Conservation (phyloP, 352 stramenopile genomes). For the Phytophthora litchii region DNA sequence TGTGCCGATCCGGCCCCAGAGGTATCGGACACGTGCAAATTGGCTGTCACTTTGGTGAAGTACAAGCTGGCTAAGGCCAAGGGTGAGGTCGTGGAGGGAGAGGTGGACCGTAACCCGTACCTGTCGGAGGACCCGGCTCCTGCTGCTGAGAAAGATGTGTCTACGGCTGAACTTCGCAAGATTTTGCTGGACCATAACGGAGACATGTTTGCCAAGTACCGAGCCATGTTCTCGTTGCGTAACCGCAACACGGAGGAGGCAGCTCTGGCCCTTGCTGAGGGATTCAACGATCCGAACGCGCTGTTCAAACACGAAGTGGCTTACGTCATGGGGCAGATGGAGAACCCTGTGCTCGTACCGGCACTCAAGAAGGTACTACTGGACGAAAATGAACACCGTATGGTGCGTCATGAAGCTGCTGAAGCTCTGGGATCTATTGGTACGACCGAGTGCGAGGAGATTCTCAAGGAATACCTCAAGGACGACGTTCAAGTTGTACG, state of each 20-base stretch:
- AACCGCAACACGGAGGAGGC: conserved; percentile 94
- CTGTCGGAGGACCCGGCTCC: conserved; percentile 96
- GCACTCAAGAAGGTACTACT: conserved; percentile 91
- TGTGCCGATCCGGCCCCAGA: conserved; percentile 80
- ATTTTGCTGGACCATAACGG: conserved; percentile 86
- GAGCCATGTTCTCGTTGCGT: conserved; percentile 98
- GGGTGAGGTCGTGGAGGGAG: conserved; percentile 53
- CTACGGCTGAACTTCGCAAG: conserved; percentile 79
- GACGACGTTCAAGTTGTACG: conserved; percentile 90
- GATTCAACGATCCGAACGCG: conserved; percentile 79
- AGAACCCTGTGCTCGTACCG: conserved; percentile 83
- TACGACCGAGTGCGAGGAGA: conserved; percentile 89
- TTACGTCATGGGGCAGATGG: conserved; percentile 95
- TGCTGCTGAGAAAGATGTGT: conserved; percentile 72
- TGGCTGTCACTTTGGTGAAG: conserved; percentile 93
- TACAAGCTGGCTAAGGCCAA: conserved; percentile 85
- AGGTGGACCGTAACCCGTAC: conserved; percentile 91
- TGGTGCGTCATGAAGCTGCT: conserved; percentile 98
- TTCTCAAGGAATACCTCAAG: conserved; percentile 80
- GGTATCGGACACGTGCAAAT: conserved; percentile 95
- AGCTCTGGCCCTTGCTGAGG: conserved; percentile 73
- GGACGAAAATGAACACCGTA: conserved; percentile 92
- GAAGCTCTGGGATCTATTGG: conserved; percentile 97
- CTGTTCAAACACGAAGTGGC: conserved; percentile 93
- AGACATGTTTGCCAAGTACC: conserved; percentile 94